These are phyloP conservation scores for Kwoniella sp. DNA, from an alignment of 768 basidiomycete genomes.

Conservation along the genomic window DNA sequence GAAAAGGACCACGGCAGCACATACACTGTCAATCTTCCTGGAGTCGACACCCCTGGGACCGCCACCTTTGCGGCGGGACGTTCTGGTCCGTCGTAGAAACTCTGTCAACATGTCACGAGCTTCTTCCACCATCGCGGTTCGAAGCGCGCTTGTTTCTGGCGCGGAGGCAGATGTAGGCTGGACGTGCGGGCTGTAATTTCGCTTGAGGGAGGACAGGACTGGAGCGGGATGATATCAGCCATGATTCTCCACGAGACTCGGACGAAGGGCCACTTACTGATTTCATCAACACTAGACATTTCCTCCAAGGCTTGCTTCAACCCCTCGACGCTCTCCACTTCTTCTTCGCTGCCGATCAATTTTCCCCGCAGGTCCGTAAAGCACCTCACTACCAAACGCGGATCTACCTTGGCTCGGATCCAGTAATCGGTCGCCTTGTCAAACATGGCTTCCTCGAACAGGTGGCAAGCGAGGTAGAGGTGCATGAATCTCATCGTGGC, in stretches of 20 bases:
- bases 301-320: slow-evolving; percentile 66
- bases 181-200: slow-evolving; percentile 85
- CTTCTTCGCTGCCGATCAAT: slow-evolving; percentile 55
- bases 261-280: slow-evolving; percentile 62
- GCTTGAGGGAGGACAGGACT: slow-evolving; percentile 86
- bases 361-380: slow-evolving; percentile 70
- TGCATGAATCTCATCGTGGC: slow-evolving; percentile 69
- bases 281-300: slow-evolving; percentile 69
- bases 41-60: slow-evolving; percentile 37
- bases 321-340: slow-evolving; percentile 69
- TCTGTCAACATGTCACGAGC: slow-evolving; percentile 71
- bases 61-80: slow-evolving; percentile 48
- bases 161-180: slow-evolving; percentile 64
- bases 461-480: slow-evolving; percentile 74
- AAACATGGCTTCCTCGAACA: slow-evolving; percentile 73
- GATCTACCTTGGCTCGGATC: slow-evolving; percentile 75
- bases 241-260: neutral
- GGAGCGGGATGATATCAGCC: slow-evolving; percentile 28
- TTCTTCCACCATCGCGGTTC: slow-evolving; percentile 60
- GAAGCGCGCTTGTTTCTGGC: slow-evolving; percentile 66
- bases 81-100: slow-evolving; percentile 63
- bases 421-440: slow-evolving; percentile 75
- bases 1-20: neutral
- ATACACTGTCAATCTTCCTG: slow-evolving; percentile 42
- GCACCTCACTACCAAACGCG: slow-evolving; percentile 72